Evolutionary conservation across 1,139 yeast genomes (phyloP), one percentile per base, ranked within the genome.

Genomic region (Magnusiomyces ingens): DNA sequence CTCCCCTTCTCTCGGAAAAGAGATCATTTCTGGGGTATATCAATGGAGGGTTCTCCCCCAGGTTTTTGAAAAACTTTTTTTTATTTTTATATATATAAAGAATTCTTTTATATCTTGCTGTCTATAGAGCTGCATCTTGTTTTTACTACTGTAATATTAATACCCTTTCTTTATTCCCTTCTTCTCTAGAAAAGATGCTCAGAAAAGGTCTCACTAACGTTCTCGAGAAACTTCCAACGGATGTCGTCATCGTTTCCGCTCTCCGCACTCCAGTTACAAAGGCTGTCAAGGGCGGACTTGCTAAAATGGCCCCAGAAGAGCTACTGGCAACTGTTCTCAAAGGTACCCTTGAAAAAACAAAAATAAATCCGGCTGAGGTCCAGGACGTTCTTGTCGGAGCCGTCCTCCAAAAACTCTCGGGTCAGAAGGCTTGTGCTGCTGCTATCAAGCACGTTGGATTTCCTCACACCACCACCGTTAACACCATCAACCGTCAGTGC

Each of bases 401-500:
- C 1, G 73, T 69, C 1, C 60, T 70, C 48, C 72, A 70, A 55
- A 63, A 66, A 2, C 57, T 69, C 10, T 72, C 72, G 12, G 74
- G 74, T 18, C 73, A 69, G 32, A 69, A 69, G 59, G 69, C 67
- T 6, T 59, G 64, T 22, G 71, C 72, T 0, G 56, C 67, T 47
- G 74, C 72, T 8, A 63, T 66, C 49, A 69, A 67, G 53, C 57
- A 67, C 15, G 67, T 63, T 12, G 76, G 75, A 0, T 71, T 74
- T 60, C 76, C 76, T 2, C 58, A 64, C 40, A 58, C 64, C 19
- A 72, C 76, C 10, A 72, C 77, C 2, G 65, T 73, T 37, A 71
- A 68, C 52, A 70, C 76, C 15, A 60, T 73, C 42, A 74, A 73
- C 59, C 64, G 77, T 51, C 77, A 74, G 58, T 73, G 77, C 59